phyloP scores from a whole-genome alignment of 2,329 filamentous ascomycete species.

The Aspergillus sp. region DNA sequence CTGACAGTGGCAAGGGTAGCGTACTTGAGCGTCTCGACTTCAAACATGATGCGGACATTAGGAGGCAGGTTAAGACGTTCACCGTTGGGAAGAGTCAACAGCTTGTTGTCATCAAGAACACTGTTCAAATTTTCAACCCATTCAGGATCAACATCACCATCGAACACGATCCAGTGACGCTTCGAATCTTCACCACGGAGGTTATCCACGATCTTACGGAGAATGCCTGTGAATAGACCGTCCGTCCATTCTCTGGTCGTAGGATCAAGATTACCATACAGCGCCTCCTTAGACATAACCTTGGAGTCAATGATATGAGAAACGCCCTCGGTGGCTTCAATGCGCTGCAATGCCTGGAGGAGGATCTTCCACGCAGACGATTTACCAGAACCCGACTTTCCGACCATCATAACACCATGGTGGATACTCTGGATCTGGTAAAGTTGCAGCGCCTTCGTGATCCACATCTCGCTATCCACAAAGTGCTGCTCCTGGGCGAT shows the following conservation, averaged over 20 bases:
- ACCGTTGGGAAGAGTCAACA: constrained; percentile 93
- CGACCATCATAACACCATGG: constrained; percentile 99
- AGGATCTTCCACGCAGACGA: constrained; percentile 91
- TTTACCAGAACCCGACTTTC: constrained; percentile 94
- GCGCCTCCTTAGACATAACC: constrained; percentile 97
- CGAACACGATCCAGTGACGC: constrained; percentile 98
- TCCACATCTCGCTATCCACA: constrained; percentile 89
- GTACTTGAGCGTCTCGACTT: constrained; percentile 96
- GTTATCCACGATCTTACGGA: constrained; percentile 98
- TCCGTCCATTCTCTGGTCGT: constrained; percentile 99
- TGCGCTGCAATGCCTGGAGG: constrained; percentile 80
- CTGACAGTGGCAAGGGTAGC: constrained; percentile 97
- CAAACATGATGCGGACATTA: constrained; percentile 99
- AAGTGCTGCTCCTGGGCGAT: constrained; percentile 80
- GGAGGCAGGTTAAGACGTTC: constrained; percentile 90
- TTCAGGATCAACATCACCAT: constrained; percentile 97
- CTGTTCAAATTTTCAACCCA: constrained; percentile 99
- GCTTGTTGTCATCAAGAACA: constrained; percentile 97
- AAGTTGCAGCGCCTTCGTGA: constrained; percentile 92
- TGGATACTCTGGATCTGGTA: constrained; percentile 98
- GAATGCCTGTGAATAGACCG: constrained; percentile 92
- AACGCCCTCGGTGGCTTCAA: constrained; percentile 87
- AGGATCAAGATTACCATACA: constrained; percentile 92
- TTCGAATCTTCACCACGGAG: constrained; percentile 94
- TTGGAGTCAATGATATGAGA: constrained; percentile 98